Conservation (phyloP, 1,284 basidiomycete species). For the Xanthoconium separans region DNA sequence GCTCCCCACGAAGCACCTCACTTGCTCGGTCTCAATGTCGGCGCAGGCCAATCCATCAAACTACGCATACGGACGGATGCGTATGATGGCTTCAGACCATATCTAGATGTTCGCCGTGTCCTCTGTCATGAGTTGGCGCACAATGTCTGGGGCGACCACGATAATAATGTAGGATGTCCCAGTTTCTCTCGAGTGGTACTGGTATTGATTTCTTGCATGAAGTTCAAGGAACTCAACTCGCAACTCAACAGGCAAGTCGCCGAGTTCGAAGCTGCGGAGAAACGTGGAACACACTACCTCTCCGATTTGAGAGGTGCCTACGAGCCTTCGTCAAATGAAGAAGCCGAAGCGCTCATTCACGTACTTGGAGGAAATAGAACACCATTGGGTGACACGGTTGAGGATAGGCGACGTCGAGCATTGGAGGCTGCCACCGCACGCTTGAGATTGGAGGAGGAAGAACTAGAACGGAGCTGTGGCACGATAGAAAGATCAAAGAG, state of each 20-base stretch:
- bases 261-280: conserved; percentile 57
- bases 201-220: background rate
- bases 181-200: background rate
- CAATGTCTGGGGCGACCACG: conserved; percentile 71
- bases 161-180: conserved; percentile 56
- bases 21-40: conserved; percentile 69
- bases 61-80: conserved; percentile 65
- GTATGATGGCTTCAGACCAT: conserved; percentile 70
- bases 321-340: conserved; percentile 51
- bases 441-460: conserved; percentile 62
- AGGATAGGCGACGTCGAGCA: conserved; percentile 54
- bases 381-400: conserved; percentile 42
- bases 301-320: conserved; percentile 43
- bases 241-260: conserved; percentile 69
- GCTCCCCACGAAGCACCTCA: conserved; percentile 73
- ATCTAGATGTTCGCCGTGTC: conserved; percentile 62
- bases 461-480: conserved; percentile 70
- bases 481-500: conserved; percentile 35
- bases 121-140: conserved; percentile 78
- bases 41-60: conserved; percentile 61
- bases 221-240: conserved; percentile 77
- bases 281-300: conserved; percentile 56
- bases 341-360: conserved; percentile 49
- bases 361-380: conserved; percentile 44
- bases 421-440: conserved; percentile 61